phyloP scores from a whole-genome alignment of 1,284 basidiomycete genomes.

The Puccinia hordei region DNA sequence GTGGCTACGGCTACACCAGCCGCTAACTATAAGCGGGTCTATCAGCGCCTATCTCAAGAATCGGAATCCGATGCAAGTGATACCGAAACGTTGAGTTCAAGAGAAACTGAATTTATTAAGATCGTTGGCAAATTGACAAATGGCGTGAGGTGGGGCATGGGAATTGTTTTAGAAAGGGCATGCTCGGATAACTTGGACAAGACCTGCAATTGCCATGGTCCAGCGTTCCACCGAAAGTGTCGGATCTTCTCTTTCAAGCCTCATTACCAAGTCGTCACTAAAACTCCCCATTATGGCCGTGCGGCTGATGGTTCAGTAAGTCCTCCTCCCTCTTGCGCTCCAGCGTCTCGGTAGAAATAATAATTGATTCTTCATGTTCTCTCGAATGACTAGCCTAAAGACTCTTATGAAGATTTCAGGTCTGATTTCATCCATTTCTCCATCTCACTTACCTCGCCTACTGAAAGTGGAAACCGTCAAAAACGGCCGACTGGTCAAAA shows the following conservation, averaged over 20 bases:
- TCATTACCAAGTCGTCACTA: conserved; percentile 76
- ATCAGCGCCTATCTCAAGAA: conserved; percentile 35
- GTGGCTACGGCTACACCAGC: conserved; percentile 41
- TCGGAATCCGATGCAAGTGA: conserved; percentile 48
- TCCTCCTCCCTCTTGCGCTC: conserved; percentile 63
- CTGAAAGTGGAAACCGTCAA: conserved; percentile 43
- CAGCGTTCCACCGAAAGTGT: conserved; percentile 75
- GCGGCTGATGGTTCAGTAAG: conserved; percentile 57
- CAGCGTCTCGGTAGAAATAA: not conserved
- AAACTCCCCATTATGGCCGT: conserved; percentile 63
- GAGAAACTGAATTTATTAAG: conserved; percentile 59
- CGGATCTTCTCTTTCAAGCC: conserved; percentile 78
- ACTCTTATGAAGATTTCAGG: conserved; percentile 86
- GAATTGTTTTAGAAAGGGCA: conserved; percentile 79
- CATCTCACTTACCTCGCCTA: conserved; percentile 72
- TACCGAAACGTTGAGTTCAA: conserved; percentile 27
- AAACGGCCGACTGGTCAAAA: conserved; percentile 63
- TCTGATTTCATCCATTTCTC: conserved; percentile 94
- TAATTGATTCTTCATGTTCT: not conserved
- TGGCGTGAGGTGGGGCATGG: conserved; percentile 88
- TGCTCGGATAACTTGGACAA: conserved; percentile 68
- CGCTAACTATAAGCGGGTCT: conserved; percentile 41
- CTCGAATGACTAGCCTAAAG: conserved; percentile 60
- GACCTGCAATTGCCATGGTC: conserved; percentile 64
- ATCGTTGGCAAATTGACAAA: conserved; percentile 80